Evolutionary conservation across 805 yeast species (phyloP), one percentile per base, ranked within the genome.

Genomic region (Pichia thaimueangensis): DNA sequence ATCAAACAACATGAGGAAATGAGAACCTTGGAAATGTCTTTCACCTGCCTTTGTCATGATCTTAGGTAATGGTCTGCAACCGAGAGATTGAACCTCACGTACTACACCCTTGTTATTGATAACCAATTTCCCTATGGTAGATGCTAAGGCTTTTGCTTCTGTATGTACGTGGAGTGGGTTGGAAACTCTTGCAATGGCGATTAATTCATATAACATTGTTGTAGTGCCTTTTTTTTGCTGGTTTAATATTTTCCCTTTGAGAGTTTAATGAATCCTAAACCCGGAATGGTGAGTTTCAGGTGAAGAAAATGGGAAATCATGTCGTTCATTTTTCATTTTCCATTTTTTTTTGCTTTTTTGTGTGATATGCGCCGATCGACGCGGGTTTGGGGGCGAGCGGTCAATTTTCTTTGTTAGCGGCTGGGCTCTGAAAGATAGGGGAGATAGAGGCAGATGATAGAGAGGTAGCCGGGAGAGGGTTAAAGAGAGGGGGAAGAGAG

Each of bases 31-130:
- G 59, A 86, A 86, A 63, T 89, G 95, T 47, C 78, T 74, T 58
- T 89, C 95, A 57, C 88, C 94, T 57, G 87, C 87, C 58, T 86
- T 86, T 51, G 80, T 78, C 65, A 86, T 74, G 47, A 91, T 74
- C 50, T 79, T 82, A 16, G 97, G 96, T 42, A 93, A 71, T 22
- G 80, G 79, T 48, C 76, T 76, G 32, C 80, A 74, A 1, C 96
- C 97, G 60, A 89, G 65, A 48, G 88, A 83, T 39, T 82, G 75
- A 35, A 91, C 76, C 47, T 78, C 80, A 59, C 97, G 76, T 30
- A 91, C 80, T n/a, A 91, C 91, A 39, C 98, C 98, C 71, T 96
- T 86, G 64, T 91, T 89, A 47, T 79, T 77, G 45, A 93, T 74
- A 23, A 91, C 76, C 58, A 87, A 69, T 58, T 78, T 82, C 9